Percentiles rank a stretch among this genome's conserved stretches.
Conservation (phyloP, 2,329 filamentous ascomycete genomes). For the Claviceps sp. region DNA sequence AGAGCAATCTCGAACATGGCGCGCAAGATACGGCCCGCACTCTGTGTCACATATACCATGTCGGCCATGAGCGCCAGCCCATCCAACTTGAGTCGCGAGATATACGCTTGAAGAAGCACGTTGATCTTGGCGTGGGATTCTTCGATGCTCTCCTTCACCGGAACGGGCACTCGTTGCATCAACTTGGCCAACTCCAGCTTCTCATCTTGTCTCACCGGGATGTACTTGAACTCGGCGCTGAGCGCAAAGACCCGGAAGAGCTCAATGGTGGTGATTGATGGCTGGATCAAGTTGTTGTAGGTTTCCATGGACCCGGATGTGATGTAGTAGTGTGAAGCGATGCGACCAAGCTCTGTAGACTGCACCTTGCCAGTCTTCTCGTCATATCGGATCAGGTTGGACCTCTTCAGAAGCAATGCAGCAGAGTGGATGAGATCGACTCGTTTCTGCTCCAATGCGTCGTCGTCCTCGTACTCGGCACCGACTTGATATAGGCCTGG, state of each 20-base stretch:
- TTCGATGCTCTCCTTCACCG: constrained; percentile 94
- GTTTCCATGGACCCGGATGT: constrained; percentile 92
- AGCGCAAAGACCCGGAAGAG: constrained; percentile 92
- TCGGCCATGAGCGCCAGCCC: constrained; percentile 95
- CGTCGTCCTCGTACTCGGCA: constrained; percentile 87
- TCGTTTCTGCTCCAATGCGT: constrained; percentile 83
- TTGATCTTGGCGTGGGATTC: constrained; percentile 98
- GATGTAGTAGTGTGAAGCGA: constrained; percentile 98
- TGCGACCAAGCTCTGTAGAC: constrained; percentile 84
- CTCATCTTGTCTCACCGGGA: constrained; percentile 92
- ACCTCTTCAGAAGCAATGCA: constrained; percentile 72
- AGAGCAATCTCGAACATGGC: constrained; percentile 96
- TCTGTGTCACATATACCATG: constrained; percentile 97
- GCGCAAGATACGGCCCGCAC: constrained; percentile 85
- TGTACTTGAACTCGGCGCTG: constrained; percentile 98
- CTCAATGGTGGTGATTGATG: constrained; percentile 84
- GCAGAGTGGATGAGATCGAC: constrained; percentile 97
- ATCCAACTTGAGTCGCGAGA: constrained; percentile 86
- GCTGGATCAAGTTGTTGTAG: constrained; percentile 91
- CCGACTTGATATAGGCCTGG: constrained; percentile 93
- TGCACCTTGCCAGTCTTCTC: constrained; percentile 82
- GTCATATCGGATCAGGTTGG: constrained; percentile 86
- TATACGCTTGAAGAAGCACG: constrained; percentile 89
- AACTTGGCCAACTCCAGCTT: constrained; percentile 92
- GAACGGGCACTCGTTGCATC: constrained; percentile 78